A percentile compares a stretch with the other conserved stretches of the same genome.
phyloP scores from a whole-genome alignment of 805 yeast species.

The Myxozyma monticola region DNA sequence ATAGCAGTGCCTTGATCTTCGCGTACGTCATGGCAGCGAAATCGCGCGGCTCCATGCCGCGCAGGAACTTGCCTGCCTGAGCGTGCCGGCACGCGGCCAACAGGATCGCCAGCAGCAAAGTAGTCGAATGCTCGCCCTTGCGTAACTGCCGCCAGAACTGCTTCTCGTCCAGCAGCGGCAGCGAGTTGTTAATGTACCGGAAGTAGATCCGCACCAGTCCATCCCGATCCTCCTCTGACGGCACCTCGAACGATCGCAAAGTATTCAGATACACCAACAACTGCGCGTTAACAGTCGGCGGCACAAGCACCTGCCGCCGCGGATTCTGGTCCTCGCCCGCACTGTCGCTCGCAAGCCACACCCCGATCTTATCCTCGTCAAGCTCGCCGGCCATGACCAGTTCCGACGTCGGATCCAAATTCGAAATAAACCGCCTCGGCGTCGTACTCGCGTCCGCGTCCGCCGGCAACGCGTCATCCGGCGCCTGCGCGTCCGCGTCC shows the following conservation, averaged over 20 bases:
- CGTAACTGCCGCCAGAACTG: constrained; percentile 42
- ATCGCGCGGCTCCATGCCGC: constrained; percentile 34
- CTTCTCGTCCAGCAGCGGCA: constrained; percentile 46
- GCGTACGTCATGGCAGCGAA: constrained; percentile 38
- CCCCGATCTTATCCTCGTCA: constrained; percentile 30
- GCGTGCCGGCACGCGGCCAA: constrained; percentile 46
- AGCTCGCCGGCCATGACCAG: constrained; percentile 30
- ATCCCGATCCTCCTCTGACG: constrained; percentile 36
- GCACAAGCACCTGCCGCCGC: constrained; percentile 7
- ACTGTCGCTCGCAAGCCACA: constrained; percentile 28
- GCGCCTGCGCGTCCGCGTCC: constrained; percentile 17
- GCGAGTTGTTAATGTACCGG: constrained; percentile 43
- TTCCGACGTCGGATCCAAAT: constrained; percentile 33
- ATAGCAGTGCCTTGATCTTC: constrained; percentile 42
- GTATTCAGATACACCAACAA: constrained; percentile 39
- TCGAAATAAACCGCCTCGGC: constrained; percentile 29
- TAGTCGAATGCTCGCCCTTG: constrained; percentile 41
- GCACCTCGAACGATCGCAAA: constrained; percentile 44
- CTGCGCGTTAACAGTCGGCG: constrained; percentile 20
- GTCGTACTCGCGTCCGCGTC: constrained; percentile 11
- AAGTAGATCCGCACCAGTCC: constrained; percentile 44
- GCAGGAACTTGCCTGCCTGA: constrained; percentile 38
- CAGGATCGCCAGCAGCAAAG: constrained; percentile 45
- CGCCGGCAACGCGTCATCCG: constrained; percentile 13
- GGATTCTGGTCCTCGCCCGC: constrained; percentile 7